Evolutionary conservation across 83 land plant genomes (phyloP), one percentile per base, ranked within the genome.

Genomic region (Thuja plicata): DNA sequence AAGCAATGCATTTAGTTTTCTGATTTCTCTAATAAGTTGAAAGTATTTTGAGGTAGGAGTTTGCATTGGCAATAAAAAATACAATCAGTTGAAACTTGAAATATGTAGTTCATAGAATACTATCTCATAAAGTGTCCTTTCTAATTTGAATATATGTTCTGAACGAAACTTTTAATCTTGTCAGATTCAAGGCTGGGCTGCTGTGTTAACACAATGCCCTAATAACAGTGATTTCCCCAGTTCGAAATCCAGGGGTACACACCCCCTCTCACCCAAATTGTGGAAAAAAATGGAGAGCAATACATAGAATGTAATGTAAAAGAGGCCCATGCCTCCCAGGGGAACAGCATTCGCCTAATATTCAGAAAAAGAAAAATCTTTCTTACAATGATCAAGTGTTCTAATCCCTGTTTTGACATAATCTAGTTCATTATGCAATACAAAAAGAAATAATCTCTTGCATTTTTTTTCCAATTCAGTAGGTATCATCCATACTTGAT

Each of bases 1-100:
- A 80, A 43, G 30, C n/a, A 41, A 41, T 80, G 84, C 46, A 80
- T 80, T 43, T 41, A 40, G 48, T 43, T 80, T 80, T 8, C 84
- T 80, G 41, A 50, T 50, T 50, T 50, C 54, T 50, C 54, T 41
- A 80, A 21, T 7, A 43, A 41, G 24, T 80, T 27, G 30, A 80
- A 19, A 41, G 30, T 40, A 11, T 24, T 80, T 80, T 5, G 41
- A 8, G 84, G 48, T 50, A 12, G 11, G 43, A 35, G 2, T 34
- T 80, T 62, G 71, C 71, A 62, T 27, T 80, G 41, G 84, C 48
- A 24, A 80, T 80, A 80, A 80, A 79, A 21, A 80, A 10, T 80
- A 21, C n/a, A 80, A 80, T 41, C 84, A 80, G 45, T 80, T 21
- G 8, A 21, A 43, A 43, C 45, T 43, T 43, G 45, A 41, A 80